Conservation (phyloP, 768 basidiomycete species). For the Leccinum subgranulosum region DNA sequence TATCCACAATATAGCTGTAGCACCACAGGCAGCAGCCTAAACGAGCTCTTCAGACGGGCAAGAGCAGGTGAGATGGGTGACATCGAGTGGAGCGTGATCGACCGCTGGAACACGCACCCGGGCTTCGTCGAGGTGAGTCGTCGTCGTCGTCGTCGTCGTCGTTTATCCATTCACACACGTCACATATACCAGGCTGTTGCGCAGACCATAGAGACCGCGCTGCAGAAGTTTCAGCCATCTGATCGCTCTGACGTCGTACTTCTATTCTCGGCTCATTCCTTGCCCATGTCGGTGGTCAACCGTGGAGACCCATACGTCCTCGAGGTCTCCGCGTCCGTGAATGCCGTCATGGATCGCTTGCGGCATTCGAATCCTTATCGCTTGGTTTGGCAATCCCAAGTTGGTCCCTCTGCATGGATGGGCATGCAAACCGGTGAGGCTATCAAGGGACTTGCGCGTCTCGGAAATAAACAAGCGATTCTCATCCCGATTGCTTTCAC, state of each 20-base stretch:
- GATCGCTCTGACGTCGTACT: constrained; percentile 74
- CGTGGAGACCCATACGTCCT: constrained; percentile 96
- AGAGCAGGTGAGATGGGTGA: constrained; percentile 58
- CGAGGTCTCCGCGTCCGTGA: constrained; percentile 92
- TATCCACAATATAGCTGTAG: constrained; percentile 99
- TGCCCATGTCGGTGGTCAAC: constrained; percentile 98
- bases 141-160: not conserved
- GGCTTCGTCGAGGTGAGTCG: constrained; percentile 88
- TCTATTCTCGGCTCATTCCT: constrained; percentile 95
- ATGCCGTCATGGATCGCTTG: constrained; percentile 88
- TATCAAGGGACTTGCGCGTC: constrained; percentile 77
- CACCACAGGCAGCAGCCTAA: constrained; percentile 95
- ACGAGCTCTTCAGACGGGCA: constrained; percentile 77
- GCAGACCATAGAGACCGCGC: constrained; percentile 79
- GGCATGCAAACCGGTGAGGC: constrained; percentile 94
- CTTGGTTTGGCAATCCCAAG: constrained; percentile 96
- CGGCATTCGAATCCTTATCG: constrained; percentile 82
- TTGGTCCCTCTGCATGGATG: constrained; percentile 97
- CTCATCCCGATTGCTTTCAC: constrained; percentile 98
- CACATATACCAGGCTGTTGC: constrained; percentile 68
- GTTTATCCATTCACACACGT: not conserved
- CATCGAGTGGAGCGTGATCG: constrained; percentile 96
- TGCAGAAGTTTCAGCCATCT: constrained; percentile 72
- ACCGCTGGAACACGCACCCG: constrained; percentile 94
- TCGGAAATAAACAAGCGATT: constrained; percentile 73